A percentile compares a stretch with the other conserved stretches of the same genome.
Evolutionary conservation across 2,329 filamentous ascomycete genomes (phyloP).

Genomic region (Fusarium paranaense): DNA sequence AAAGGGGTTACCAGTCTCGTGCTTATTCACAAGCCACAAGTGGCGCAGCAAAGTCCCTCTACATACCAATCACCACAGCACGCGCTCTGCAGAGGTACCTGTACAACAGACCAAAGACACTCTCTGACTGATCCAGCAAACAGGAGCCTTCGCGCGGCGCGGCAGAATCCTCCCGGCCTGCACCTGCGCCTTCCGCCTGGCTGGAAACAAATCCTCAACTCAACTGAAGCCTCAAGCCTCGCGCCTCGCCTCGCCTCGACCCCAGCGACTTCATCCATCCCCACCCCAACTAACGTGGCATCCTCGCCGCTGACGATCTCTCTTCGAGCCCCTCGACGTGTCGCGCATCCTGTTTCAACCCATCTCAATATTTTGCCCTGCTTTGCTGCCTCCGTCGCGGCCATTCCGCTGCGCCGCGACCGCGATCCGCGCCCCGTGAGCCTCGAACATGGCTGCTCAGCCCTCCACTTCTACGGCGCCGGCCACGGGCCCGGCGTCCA

Average conservation of each 20-base stretch:
- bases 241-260: constrained; percentile 23
- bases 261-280: constrained; percentile 15
- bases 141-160: constrained; percentile 33
- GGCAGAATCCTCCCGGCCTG: constrained; percentile 42
- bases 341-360: constrained; percentile 31
- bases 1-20: background rate
- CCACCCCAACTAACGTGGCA: constrained; percentile 20
- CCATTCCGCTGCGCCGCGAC: constrained; percentile 50
- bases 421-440: constrained; percentile 40
- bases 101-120: constrained; percentile 9
- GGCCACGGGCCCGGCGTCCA: constrained; percentile 48
- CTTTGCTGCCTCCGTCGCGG: constrained; percentile 50
- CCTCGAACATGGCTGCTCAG: constrained; percentile 57
- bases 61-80: background rate
- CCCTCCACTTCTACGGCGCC: constrained; percentile 51
- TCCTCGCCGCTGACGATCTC: constrained; percentile 23
- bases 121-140: constrained; percentile 23
- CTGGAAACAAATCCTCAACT: constrained; percentile 33
- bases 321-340: constrained; percentile 9
- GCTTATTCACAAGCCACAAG: constrained; percentile 20
- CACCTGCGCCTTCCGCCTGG: constrained; percentile 7
- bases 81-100: background rate
- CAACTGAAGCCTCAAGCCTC: constrained; percentile 27
- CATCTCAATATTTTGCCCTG: constrained; percentile 12
- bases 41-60: constrained; percentile 16